phyloP scores from a whole-genome alignment of 1,284 basidiomycete genomes.

The Bondarzewia mesenterica region DNA sequence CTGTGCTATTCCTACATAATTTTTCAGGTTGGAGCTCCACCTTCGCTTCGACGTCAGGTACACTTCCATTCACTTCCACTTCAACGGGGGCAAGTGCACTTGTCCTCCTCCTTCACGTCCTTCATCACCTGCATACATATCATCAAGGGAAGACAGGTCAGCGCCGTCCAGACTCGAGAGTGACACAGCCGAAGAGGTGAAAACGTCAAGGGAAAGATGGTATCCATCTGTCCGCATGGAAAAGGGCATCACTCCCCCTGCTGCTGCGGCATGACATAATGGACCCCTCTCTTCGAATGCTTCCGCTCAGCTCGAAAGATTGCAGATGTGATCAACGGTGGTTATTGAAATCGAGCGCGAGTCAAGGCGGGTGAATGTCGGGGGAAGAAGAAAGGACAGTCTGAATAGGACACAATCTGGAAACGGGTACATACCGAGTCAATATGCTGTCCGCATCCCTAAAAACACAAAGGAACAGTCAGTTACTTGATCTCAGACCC shows the following conservation, averaged over 20 bases:
- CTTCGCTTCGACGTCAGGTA: not conserved
- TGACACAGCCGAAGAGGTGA: no score
- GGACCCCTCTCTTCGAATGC: not conserved
- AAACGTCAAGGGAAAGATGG: not conserved
- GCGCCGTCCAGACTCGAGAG: no score
- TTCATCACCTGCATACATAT: slow-evolving; percentile 52
- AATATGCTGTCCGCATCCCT: slow-evolving; percentile 67
- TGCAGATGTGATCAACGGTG: no score
- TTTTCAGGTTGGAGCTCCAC: no score
- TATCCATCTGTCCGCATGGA: slow-evolving; percentile 7
- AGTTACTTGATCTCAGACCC: slow-evolving; percentile 2
- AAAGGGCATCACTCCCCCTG: slow-evolving; percentile 1
- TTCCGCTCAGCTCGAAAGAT: no score
- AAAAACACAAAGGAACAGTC: slow-evolving; percentile 16
- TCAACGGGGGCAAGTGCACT: slow-evolving; percentile 46
- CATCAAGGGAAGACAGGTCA: slow-evolving; percentile 14
- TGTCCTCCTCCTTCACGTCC: slow-evolving; percentile 59
- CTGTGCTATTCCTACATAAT: not conserved
- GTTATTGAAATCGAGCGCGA: no score
- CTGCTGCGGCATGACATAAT: not conserved
- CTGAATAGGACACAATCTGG: not conserved
- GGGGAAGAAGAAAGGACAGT: not conserved
- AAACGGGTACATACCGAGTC: slow-evolving; percentile 41
- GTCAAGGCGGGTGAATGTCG: not conserved
- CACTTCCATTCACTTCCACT: not conserved